Percentiles rank a stretch among this genome's conserved stretches.
Conservation (phyloP, 2,329 filamentous ascomycete species). For the Exophiala calicioides region DNA sequence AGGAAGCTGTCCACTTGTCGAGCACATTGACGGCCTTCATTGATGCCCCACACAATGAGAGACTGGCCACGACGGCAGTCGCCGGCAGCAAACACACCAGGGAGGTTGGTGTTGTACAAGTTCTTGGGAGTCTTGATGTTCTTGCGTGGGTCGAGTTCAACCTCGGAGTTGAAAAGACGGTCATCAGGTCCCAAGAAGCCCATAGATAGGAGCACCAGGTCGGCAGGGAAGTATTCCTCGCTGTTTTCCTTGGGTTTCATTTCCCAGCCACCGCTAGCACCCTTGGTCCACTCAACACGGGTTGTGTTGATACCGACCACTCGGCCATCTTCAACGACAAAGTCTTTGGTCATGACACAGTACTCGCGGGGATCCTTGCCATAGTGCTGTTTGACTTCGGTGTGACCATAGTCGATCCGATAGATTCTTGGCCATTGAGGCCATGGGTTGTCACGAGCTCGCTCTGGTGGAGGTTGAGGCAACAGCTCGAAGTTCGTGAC, state of each 20-base stretch:
- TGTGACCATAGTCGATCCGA: conserved; percentile 97
- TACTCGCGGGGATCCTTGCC: conserved; percentile 95
- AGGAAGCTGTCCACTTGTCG: conserved; percentile 90
- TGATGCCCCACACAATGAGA: conserved; percentile 97
- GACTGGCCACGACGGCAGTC: conserved; percentile 95
- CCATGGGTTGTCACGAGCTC: conserved; percentile 94
- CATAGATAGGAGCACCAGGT: conserved; percentile 93
- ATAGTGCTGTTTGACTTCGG: conserved; percentile 92
- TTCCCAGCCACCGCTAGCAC: conserved; percentile 86
- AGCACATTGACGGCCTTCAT: conserved; percentile 90
- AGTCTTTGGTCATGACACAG: conserved; percentile 98
- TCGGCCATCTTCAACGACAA: conserved; percentile 86
- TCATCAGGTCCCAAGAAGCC: conserved; percentile 94
- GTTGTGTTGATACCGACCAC: conserved; percentile 96
- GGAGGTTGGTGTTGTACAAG: conserved; percentile 83
- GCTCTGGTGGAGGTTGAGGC: conserved; percentile 86
- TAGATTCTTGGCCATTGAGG: conserved; percentile 98
- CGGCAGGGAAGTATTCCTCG: conserved; percentile 94
- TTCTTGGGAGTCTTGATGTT: conserved; percentile 92
- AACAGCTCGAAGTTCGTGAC: conserved; percentile 96
- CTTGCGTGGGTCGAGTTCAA: conserved; percentile 90
- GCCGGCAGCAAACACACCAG: conserved; percentile 89
- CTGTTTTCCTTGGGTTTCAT: conserved; percentile 97
- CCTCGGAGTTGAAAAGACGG: conserved; percentile 78
- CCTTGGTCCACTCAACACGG: conserved; percentile 95